Base-by-base conservation (phyloP, 1,284 basidiomycete genomes). In the Trametes sp. region DNA sequence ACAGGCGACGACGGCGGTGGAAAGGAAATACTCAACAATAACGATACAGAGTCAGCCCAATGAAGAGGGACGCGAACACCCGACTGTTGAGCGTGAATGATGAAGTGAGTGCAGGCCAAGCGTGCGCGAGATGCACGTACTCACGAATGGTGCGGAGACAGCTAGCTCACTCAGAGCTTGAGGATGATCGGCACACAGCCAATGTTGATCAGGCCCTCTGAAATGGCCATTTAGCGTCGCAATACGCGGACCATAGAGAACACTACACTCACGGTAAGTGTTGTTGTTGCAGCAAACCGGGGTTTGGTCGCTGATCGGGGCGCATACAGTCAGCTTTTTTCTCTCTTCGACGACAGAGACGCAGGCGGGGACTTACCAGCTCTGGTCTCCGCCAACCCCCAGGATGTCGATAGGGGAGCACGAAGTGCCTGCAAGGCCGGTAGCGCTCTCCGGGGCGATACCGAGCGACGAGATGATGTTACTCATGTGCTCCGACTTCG, bases 201-300 rank as follows among this genome's bases (percentile, higher is more conserved):
- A 16, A 67, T 64, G 66, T 64, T 67, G 58, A 67, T 57, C 19
- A 67, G 36, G 6, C 66, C 66, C 66, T 64, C 66, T 67, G 42
- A 1, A n/a, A 14, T 2, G 41, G 1, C 19, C 21, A 21, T 46
- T 57, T 8, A 57, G 24, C 36, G 11, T 1, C n/a, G 4, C 33
- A 0, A 16, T 28, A 1, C 11, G 1, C 3, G n/a, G 4, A 2
- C 1, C 0, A 13, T 26, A 13, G 2, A 7, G 0, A 14, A 1
- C 2, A 13, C 14, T 14, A 7, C 4, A 55, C 62, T 60, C 29
- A 67, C 66, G 63, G 50, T 61, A 67, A 7, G 63, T 62, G 58
- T 67, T 67, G 58, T 64, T 59, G 55, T 45, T 67, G 61, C 66
- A 67, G 41, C 66, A 67, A 19, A 67, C 59, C 8, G 66, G 66